Percentiles rank a stretch among this genome's conserved stretches.
These are phyloP conservation scores for Candida qinlingensis DNA, from an alignment of 805 yeast species.

Conservation along the genomic window DNA sequence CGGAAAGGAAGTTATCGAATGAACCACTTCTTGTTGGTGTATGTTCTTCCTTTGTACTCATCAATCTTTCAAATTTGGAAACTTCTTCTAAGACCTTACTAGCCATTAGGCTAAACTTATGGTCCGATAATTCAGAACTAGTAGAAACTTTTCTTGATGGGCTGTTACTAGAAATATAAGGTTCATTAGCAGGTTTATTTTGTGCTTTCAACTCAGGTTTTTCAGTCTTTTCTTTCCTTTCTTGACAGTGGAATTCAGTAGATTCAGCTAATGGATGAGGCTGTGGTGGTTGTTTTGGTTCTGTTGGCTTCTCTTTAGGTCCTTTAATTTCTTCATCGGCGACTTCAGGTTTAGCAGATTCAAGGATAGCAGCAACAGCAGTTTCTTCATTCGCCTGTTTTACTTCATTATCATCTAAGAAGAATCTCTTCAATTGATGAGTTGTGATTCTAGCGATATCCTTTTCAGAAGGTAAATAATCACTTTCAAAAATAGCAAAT, in stretches of 20 bases:
- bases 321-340: constrained; percentile 6
- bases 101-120: constrained; percentile 17
- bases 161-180: not conserved
- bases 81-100: constrained; percentile 27
- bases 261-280: too few species aligned
- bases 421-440: constrained; percentile 71
- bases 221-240: too few species aligned
- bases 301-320: not conserved
- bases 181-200: constrained; percentile 5
- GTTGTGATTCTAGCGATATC: constrained; percentile 90
- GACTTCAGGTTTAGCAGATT: not conserved
- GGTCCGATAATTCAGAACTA: constrained; percentile 4
- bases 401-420: constrained; percentile 45
- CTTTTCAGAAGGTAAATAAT: constrained; percentile 82
- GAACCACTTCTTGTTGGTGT: not conserved
- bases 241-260: too few species aligned
- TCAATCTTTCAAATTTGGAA: constrained; percentile 26
- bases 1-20: not conserved
- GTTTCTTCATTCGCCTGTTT: constrained; percentile 19
- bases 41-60: constrained; percentile 16
- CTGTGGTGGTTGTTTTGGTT: too few species aligned
- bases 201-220: not conserved
- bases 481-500: constrained; percentile 72
- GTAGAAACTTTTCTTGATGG: constrained; percentile 4
- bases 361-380: constrained; percentile 5